Percentiles rank a stretch among this genome's conserved stretches.
These are phyloP conservation scores for Lasiodiplodia hormozganensis DNA, from an alignment of 2,329 filamentous ascomycete species.

Conservation along the genomic window DNA sequence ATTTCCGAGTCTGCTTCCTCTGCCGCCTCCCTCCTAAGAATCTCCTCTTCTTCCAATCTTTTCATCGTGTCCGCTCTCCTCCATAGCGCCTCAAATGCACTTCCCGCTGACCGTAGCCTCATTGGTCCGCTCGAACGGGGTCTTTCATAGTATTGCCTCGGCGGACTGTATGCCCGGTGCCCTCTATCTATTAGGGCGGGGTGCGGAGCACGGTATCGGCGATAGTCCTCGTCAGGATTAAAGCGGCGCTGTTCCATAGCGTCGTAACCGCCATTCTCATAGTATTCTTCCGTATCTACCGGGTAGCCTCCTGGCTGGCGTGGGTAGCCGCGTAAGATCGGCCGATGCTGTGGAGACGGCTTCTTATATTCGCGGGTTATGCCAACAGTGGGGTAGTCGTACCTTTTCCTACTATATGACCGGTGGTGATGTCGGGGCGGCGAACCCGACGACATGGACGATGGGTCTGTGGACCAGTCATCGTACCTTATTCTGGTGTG, in stretches of 20 bases:
- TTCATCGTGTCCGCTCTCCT: too few species aligned
- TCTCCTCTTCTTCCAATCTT: too few species aligned
- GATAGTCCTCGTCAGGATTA: neutral
- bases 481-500: too few species aligned
- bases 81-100: too few species aligned
- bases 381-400: neutral
- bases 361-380: conserved; percentile 5
- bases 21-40: too few species aligned
- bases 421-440: too few species aligned
- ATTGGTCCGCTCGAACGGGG: neutral
- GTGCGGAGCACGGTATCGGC: neutral
- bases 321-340: neutral
- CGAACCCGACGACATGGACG: too few species aligned
- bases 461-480: too few species aligned
- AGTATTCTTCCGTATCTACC: conserved; percentile 12
- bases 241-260: neutral
- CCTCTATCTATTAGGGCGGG: neutral
- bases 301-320: neutral
- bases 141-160: neutral
- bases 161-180: conserved; percentile 4
- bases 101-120: neutral
- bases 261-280: conserved; percentile 10
- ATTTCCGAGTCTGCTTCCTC: too few species aligned
- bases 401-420: neutral
- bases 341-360: neutral